Evolutionary conservation across 2,329 filamentous ascomycete genomes (phyloP).

Genomic region (Pestalotiopsis sp.): DNA sequence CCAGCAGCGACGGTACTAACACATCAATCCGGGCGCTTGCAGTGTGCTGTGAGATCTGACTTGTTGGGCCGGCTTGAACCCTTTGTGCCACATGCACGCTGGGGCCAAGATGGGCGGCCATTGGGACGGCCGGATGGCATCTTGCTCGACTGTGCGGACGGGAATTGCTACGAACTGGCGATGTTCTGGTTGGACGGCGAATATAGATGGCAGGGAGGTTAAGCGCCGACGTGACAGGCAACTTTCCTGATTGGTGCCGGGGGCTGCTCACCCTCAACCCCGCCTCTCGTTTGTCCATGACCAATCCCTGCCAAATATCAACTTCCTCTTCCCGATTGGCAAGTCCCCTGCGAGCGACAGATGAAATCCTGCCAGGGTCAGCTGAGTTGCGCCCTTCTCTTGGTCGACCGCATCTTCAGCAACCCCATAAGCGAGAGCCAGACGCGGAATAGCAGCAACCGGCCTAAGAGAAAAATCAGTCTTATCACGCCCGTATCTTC

Average conservation of each 20-base stretch:
- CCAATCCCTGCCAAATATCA: constrained; percentile 4
- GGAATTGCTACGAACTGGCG: constrained; percentile 19
- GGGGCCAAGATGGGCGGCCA: constrained; percentile 41
- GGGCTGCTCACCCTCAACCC: constrained; percentile 11
- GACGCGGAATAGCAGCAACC: neutral
- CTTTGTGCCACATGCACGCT: constrained; percentile 35
- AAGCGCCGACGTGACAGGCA: constrained; percentile 16
- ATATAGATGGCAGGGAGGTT: constrained; percentile 24
- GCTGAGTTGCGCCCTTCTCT: neutral
- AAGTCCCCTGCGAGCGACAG: neutral
- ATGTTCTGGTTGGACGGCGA: constrained; percentile 33
- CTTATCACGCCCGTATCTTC: neutral
- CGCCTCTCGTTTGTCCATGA: constrained; percentile 11
- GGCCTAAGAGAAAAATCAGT: neutral
- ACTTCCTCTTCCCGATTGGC: constrained; percentile 10
- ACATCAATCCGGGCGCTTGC: constrained; percentile 40
- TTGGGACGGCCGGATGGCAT: constrained; percentile 30
- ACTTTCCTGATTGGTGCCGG: constrained; percentile 11
- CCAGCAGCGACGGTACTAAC: constrained; percentile 27
- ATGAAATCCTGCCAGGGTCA: neutral
- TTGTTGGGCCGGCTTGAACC: constrained; percentile 38
- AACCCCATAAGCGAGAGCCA: neutral
- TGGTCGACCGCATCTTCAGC: neutral
- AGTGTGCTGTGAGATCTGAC: constrained; percentile 44
- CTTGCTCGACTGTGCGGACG: constrained; percentile 22